Conservation (phyloP, 2,329 filamentous ascomycete species). For the Pseudocercospora musae region DNA sequence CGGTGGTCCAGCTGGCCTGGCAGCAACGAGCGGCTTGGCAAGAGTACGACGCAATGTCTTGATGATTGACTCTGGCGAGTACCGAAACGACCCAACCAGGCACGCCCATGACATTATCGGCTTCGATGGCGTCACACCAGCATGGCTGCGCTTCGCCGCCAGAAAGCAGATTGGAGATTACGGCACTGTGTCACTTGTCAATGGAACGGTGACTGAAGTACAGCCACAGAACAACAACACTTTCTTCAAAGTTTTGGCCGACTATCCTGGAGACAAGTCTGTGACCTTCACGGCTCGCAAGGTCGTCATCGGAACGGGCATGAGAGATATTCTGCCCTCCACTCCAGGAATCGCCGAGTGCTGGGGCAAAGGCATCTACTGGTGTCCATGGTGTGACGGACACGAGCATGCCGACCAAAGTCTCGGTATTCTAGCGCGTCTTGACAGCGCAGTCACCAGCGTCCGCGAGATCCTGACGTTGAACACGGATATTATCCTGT, state of each 20-base stretch:
- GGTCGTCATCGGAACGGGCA: slow-evolving; percentile 25
- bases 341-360: slow-evolving; percentile 23
- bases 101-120: slow-evolving; percentile 21
- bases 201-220: slow-evolving; percentile 11
- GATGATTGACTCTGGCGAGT: slow-evolving; percentile 23
- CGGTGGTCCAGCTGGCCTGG: slow-evolving; percentile 25
- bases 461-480: slow-evolving; percentile 12
- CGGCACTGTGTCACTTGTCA: slow-evolving; percentile 12
- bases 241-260: slow-evolving; percentile 10
- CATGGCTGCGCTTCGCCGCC: slow-evolving; percentile 20
- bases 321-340: slow-evolving; percentile 22
- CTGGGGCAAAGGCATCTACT: slow-evolving; percentile 28
- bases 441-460: slow-evolving; percentile 9
- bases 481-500: slow-evolving; percentile 14
- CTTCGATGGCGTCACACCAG: slow-evolving; percentile 27
- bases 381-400: slow-evolving; percentile 28
- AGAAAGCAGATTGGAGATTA: slow-evolving; percentile 24
- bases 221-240: slow-evolving; percentile 11
- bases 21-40: slow-evolving; percentile 22
- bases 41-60: slow-evolving; percentile 25
- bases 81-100: slow-evolving; percentile 26
- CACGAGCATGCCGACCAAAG: slow-evolving; percentile 18
- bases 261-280: slow-evolving; percentile 10
- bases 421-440: slow-evolving; percentile 11
- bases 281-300: slow-evolving; percentile 19